A percentile compares a stretch with the other conserved stretches of the same genome.
Conservation (phyloP, 495 filamentous ascomycete species). For the Schizothecium vesticola region DNA sequence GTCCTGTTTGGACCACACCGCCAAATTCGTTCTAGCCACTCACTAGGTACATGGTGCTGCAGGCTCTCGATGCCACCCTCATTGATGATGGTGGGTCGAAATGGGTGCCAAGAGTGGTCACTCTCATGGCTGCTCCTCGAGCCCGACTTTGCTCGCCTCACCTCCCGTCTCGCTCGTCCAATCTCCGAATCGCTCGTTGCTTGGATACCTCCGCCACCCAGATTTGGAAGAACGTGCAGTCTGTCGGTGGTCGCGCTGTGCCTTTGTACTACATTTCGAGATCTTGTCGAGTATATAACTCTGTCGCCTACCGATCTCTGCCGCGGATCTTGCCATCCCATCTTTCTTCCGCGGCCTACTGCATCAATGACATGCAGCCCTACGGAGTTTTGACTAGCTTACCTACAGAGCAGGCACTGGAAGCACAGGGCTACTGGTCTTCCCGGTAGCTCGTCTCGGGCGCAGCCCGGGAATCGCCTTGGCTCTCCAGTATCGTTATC, state of each 20-base stretch:
- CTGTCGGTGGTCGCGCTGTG: not conserved
- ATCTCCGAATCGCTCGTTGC: not conserved
- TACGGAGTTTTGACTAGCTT: not conserved
- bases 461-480: not conserved
- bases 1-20: constrained; percentile 18
- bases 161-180: not conserved
- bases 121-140: not conserved
- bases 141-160: not conserved
- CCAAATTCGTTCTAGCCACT: constrained; percentile 22
- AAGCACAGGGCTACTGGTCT: not conserved
- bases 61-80: constrained; percentile 9
- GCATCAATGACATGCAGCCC: not conserved
- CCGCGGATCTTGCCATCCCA: not conserved
- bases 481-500: not conserved
- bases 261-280: not conserved
- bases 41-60: constrained; percentile 10
- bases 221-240: not conserved
- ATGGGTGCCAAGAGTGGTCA: not conserved
- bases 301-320: not conserved
- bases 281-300: not conserved
- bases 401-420: not conserved
- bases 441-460: not conserved
- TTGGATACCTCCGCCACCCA: not conserved
- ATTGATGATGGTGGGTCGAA: constrained; percentile 10
- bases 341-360: not conserved